Percentiles rank a stretch among this genome's conserved stretches.
These are phyloP conservation scores for Kuraishia molischiana DNA, from an alignment of 805 yeast genomes.

Conservation along the genomic window DNA sequence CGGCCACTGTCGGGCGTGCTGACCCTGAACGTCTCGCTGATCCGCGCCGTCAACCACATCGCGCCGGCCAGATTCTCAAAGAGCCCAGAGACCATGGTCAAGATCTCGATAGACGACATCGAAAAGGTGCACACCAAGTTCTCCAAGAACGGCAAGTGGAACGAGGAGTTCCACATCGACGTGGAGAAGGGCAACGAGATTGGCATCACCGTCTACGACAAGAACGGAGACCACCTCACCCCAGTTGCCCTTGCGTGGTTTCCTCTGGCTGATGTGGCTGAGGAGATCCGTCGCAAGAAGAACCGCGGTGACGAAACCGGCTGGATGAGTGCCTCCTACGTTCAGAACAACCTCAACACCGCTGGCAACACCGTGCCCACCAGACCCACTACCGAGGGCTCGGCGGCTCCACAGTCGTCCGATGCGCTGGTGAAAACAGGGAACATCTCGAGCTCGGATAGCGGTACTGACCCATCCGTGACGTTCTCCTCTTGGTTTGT, in stretches of 20 bases:
- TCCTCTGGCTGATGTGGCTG: conserved; percentile 82
- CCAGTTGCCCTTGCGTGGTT: conserved; percentile 96
- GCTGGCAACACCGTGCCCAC: conserved; percentile 3
- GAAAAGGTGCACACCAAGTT: conserved; percentile 68
- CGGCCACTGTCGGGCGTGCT: conserved; percentile 79
- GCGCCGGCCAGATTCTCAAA: conserved; percentile 73
- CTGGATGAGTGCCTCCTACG: conserved; percentile 78
- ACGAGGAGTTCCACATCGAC: conserved; percentile 70
- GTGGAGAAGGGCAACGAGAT: conserved; percentile 91
- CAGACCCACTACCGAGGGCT: not conserved
- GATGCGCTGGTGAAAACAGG: conserved; percentile 1
- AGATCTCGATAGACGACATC: conserved; percentile 82
- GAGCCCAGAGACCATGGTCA: conserved; percentile 69
- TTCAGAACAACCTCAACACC: conserved; percentile 16
- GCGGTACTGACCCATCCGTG: conserved; percentile 19
- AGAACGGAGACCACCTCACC: conserved; percentile 49
- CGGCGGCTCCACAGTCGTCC: conserved; percentile 7
- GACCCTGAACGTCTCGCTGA: conserved; percentile 60
- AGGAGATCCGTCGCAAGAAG: conserved; percentile 86
- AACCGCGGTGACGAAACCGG: conserved; percentile 70
- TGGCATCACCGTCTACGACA: conserved; percentile 82
- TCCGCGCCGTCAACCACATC: conserved; percentile 88
- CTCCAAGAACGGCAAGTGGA: conserved; percentile 72
- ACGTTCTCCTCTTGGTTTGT: conserved; percentile 74
- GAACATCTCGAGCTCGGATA: not conserved